A percentile compares a stretch with the other conserved stretches of the same genome.
Conservation (phyloP, 2,329 filamentous ascomycete species). For the Thielaviopsis punctulata region DNA sequence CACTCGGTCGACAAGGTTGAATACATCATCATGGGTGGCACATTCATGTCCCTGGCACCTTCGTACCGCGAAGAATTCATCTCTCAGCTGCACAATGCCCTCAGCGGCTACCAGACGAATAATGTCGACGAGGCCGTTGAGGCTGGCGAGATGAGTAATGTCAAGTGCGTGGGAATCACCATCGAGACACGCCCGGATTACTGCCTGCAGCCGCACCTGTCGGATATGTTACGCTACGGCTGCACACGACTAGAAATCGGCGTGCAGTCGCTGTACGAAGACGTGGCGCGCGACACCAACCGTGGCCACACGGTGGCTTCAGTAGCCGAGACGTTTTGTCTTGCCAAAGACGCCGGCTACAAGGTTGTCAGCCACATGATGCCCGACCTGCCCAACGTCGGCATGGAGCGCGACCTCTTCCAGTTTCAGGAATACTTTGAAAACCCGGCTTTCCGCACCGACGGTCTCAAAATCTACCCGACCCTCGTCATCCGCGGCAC, state of each 20-base stretch:
- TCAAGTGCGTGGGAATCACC: constrained; percentile 96
- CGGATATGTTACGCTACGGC: constrained; percentile 92
- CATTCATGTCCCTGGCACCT: constrained; percentile 90
- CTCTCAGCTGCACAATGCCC: constrained; percentile 84
- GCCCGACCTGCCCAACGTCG: constrained; percentile 94
- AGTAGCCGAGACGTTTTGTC: constrained; percentile 88
- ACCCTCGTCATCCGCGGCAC: constrained; percentile 94
- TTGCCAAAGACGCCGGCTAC: constrained; percentile 96
- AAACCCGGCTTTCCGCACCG: constrained; percentile 86
- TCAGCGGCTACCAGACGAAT: constrained; percentile 86
- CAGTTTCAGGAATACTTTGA: constrained; percentile 98
- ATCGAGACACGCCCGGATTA: constrained; percentile 97
- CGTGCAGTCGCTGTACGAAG: constrained; percentile 92
- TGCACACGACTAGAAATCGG: constrained; percentile 90
- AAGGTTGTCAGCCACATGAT: constrained; percentile 99
- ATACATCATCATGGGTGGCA: constrained; percentile 99
- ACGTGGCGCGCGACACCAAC: constrained; percentile 96
- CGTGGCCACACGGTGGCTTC: constrained; percentile 88
- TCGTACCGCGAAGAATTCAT: constrained; percentile 89
- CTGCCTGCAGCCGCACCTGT: constrained; percentile 86
- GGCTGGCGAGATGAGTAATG: constrained; percentile 88
- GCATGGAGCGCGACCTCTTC: constrained; percentile 92
- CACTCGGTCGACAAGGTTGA: constrained; percentile 98
- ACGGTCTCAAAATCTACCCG: constrained; percentile 94
- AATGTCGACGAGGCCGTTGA: constrained; percentile 92